Percentiles rank a stretch among this genome's conserved stretches.
Conservation (phyloP, 2,329 filamentous ascomycete species). For the Cercospora sp. region DNA sequence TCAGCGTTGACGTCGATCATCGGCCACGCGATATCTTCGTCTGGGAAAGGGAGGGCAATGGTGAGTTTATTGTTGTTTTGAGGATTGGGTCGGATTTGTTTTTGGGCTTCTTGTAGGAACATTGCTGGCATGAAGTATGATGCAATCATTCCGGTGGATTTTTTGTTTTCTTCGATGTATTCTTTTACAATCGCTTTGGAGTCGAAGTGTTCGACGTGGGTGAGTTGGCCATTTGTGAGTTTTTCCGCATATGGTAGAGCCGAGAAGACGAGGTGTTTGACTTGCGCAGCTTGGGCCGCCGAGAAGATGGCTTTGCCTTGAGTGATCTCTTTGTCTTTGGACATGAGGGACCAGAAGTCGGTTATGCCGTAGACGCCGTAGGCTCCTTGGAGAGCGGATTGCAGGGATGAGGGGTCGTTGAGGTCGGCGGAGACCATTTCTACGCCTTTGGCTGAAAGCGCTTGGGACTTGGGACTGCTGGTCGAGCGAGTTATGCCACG, state of each 20-base stretch:
- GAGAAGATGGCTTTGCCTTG: constrained; percentile 42
- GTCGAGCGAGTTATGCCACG: constrained; percentile 58
- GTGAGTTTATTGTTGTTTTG: constrained; percentile 24
- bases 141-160: constrained; percentile 26
- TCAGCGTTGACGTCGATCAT: constrained; percentile 33
- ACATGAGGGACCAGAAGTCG: constrained; percentile 50
- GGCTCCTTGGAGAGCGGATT: constrained; percentile 48
- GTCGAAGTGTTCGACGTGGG: constrained; percentile 42
- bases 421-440: constrained; percentile 57
- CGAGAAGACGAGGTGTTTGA: constrained; percentile 45
- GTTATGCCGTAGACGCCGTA: constrained; percentile 56
- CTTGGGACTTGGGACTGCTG: constrained; percentile 47
- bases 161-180: constrained; percentile 35
- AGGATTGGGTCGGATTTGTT: constrained; percentile 19
- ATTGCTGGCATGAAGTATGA: constrained; percentile 33
- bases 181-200: constrained; percentile 40
- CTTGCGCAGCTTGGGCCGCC: constrained; percentile 19
- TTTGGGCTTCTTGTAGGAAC: constrained; percentile 28
- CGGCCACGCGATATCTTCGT: constrained; percentile 31
- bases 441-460: constrained; percentile 49
- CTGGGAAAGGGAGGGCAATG: constrained; percentile 30
- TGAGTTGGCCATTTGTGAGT: constrained; percentile 35
- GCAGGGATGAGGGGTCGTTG: constrained; percentile 48
- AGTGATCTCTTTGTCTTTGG: constrained; percentile 36
- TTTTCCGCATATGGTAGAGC: constrained; percentile 35